Evolutionary conservation across 495 filamentous ascomycete species (phyloP).

Genomic region (Penicillium ucsense): DNA sequence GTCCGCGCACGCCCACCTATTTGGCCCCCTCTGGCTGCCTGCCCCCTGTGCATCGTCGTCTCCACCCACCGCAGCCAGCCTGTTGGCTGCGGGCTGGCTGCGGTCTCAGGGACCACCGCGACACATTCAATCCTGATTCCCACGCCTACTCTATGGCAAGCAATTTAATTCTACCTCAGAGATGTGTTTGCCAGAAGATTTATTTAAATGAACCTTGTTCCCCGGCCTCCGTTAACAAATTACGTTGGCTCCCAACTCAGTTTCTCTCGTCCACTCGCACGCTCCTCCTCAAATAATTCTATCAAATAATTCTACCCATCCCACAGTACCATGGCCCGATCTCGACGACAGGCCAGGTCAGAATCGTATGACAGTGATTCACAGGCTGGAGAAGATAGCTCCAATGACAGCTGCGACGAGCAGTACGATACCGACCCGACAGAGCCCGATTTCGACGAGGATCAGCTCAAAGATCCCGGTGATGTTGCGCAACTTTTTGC

Average conservation of each 20-base stretch:
- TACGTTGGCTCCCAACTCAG: not conserved
- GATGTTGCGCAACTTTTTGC: not conserved
- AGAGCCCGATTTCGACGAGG: slow-evolving; percentile 13
- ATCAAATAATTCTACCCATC: not conserved
- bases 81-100: not conserved
- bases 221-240: not conserved
- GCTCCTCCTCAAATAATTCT: not conserved
- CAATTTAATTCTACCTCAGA: not conserved
- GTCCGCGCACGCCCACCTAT: not conserved
- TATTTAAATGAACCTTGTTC: slow-evolving; percentile 3
- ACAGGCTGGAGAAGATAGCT: slow-evolving; percentile 1
- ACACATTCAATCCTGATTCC: slow-evolving; percentile 1
- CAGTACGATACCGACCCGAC: slow-evolving; percentile 11
- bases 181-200: not conserved
- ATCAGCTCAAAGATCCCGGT: not conserved
- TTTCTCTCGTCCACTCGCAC: not conserved
- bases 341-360: not conserved
- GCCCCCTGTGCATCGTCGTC: not conserved
- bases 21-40: not conserved
- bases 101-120: not conserved
- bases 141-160: not conserved
- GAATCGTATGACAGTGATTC: not conserved
- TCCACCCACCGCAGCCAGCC: not conserved
- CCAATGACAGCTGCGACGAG: not conserved
- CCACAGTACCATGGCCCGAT: not conserved